Base-by-base conservation (phyloP, 2,329 filamentous ascomycete species). In the Trichoderma semiorbis region DNA sequence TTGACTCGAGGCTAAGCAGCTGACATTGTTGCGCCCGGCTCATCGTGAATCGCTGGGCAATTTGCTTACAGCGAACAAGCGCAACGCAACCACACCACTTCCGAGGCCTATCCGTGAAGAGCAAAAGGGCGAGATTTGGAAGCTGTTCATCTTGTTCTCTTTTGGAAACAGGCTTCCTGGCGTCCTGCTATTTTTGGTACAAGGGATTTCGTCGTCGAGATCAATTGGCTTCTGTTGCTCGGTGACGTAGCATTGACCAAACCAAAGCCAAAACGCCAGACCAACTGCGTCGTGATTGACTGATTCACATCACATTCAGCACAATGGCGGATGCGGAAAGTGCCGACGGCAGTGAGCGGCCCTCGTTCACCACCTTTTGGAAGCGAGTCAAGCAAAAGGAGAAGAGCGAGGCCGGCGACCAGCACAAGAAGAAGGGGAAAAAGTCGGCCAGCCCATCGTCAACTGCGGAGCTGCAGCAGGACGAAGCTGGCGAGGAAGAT, bases 361-460 rank as follows among this genome's bases (percentile, higher is more conserved):
- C 84, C 3, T 85, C 84, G n/a, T 87, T 87, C 75, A 78, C 80
- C n/a, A 76, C 79, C 11, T 87, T 84, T 72, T 84, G 84, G 84
- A 85, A 82, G 74, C 81, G 80, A 58, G 81, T 80, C 21, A 85
- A 84, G 75, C 79, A 84, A 63, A 78, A 78, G 47, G 69, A 66
- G 12, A 71, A 50, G 47, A 5, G 26, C 36, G 28, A 36, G 6
- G 39, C 16, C 28, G 68, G 53, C 32, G 43, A 43, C 21, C 21
- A 26, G 10, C 47, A 64, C 43, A 64, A 64, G 50, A 64, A 64
- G 58, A 64, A 64, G 24, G 68, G 60, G 30, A 64, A 64, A 24
- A 55, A 39, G 67, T 21, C 55, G 32, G 24, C 62, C 53, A 61
- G 55, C 24, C 57, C 55, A 26, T 34, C 34, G 16, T 60, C 36